These are phyloP conservation scores for Rhynchospora breviuscula DNA, from an alignment of 176 grass and related monocot species.

Conservation along the genomic window DNA sequence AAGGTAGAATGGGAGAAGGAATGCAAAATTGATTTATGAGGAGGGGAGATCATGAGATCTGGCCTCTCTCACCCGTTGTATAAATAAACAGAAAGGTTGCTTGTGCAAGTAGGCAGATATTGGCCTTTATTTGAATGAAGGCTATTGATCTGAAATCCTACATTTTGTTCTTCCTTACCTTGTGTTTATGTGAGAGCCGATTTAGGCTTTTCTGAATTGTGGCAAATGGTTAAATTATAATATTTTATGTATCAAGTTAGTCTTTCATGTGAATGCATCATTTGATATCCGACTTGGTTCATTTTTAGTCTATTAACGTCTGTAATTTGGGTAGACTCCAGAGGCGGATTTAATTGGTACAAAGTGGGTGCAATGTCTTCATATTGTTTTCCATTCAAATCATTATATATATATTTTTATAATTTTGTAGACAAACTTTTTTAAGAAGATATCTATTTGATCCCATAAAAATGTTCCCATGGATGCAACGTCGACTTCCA, in stretches of 20 bases:
- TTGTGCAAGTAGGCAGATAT: slow-evolving; percentile 31
- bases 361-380: too few relatives aligned
- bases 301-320: not conserved
- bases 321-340: not conserved
- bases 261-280: not conserved
- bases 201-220: slow-evolving; percentile 25
- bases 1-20: slow-evolving; percentile 20
- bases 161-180: slow-evolving; percentile 24
- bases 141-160: slow-evolving; percentile 31
- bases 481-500: too few relatives aligned
- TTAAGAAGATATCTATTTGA: too few relatives aligned
- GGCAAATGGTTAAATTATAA: slow-evolving; percentile 26
- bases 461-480: too few relatives aligned
- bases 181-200: slow-evolving; percentile 16
- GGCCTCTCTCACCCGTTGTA: slow-evolving; percentile 20
- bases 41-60: not conserved
- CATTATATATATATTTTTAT: too few relatives aligned
- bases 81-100: slow-evolving; percentile 28
- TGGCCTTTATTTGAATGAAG: slow-evolving; percentile 15
- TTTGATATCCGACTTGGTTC: not conserved
- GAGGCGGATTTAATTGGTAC: too few relatives aligned
- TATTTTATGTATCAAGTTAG: slow-evolving; percentile 18
- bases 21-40: not conserved
- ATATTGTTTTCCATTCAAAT: too few relatives aligned
- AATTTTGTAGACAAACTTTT: too few relatives aligned